Evolutionary conservation across 306 rosid species (phyloP).

Genomic region (Castanea mollissima): DNA sequence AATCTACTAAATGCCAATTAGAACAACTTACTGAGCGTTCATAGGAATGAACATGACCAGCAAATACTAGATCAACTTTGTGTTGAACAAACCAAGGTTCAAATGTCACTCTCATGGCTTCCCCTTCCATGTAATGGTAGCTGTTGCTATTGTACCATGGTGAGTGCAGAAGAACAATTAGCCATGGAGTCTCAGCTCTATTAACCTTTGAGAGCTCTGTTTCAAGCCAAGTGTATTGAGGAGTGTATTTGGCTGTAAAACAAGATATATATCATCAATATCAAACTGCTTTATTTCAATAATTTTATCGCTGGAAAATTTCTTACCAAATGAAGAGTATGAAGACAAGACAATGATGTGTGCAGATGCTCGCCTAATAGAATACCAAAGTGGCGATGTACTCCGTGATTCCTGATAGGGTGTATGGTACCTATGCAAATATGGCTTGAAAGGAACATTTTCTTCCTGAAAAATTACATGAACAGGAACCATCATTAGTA

Average conservation of each 20-base stretch:
- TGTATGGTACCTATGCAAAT: conserved; percentile 46
- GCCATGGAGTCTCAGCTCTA: conserved; percentile 3
- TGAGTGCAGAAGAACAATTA: conserved; percentile 1
- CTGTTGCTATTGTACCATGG: background rate
- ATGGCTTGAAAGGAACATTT: conserved; percentile 66
- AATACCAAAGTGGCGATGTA: conserved; percentile 78
- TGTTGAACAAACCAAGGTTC: no score
- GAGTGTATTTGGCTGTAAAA: background rate
- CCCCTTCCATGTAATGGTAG: background rate
- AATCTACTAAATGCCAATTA: no score
- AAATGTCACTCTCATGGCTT: no score
- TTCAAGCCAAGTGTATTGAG: background rate
- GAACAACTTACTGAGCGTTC: background rate
- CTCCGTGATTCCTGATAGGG: conserved; percentile 61
- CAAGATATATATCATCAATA: background rate
- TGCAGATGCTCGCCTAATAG: conserved; percentile 88
- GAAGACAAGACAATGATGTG: conserved; percentile 77
- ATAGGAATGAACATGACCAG: no score
- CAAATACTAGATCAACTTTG: no score
- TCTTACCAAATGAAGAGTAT: conserved; percentile 74
- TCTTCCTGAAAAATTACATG: conserved; percentile 56
- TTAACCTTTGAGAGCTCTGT: background rate
- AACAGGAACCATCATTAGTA: background rate
- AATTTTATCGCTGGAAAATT: background rate
- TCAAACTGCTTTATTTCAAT: background rate